Evolutionary conservation across 768 basidiomycete species (phyloP).

Genomic region (Clitopilus passeckerianus): DNA sequence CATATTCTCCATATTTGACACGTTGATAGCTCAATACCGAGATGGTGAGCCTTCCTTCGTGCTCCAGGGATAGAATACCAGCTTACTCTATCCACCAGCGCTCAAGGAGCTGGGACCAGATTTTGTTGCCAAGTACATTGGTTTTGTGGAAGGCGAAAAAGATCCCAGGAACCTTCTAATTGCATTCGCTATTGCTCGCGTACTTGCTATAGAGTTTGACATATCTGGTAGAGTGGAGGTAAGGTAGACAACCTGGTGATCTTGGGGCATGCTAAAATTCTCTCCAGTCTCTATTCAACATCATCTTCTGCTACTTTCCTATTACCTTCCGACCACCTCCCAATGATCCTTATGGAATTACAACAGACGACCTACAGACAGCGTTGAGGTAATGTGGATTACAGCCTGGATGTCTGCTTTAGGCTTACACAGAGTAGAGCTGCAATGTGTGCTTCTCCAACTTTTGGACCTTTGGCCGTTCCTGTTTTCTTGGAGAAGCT

Average conservation of each 20-base stretch:
- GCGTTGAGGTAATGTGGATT: conserved; percentile 53
- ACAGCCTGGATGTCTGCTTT: neutral
- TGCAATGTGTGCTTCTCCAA: conserved; percentile 75
- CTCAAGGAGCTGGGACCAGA: conserved; percentile 66
- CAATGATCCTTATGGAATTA: conserved; percentile 91
- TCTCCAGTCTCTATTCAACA: conserved; percentile 76
- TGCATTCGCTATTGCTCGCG: conserved; percentile 84
- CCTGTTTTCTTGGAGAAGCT: conserved; percentile 92
- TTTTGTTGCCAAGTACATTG: conserved; percentile 74
- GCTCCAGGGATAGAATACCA: neutral
- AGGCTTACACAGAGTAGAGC: conserved; percentile 27
- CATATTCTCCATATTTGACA: conserved; percentile 80
- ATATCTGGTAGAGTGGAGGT: conserved; percentile 75
- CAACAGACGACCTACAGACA: conserved; percentile 75
- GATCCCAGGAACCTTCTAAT: conserved; percentile 92
- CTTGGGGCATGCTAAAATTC: neutral
- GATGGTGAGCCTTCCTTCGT: conserved; percentile 38
- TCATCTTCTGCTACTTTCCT: conserved; percentile 97
- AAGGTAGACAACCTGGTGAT: neutral
- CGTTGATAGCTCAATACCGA: conserved; percentile 65
- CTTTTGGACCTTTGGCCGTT: conserved; percentile 80
- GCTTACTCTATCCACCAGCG: conserved; percentile 29
- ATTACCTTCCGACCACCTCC: conserved; percentile 95
- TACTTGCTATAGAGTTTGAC: conserved; percentile 86
- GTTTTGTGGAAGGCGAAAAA: conserved; percentile 91